These are phyloP conservation scores for Penicillium herquei DNA, from an alignment of 495 filamentous ascomycete species.

Conservation along the genomic window DNA sequence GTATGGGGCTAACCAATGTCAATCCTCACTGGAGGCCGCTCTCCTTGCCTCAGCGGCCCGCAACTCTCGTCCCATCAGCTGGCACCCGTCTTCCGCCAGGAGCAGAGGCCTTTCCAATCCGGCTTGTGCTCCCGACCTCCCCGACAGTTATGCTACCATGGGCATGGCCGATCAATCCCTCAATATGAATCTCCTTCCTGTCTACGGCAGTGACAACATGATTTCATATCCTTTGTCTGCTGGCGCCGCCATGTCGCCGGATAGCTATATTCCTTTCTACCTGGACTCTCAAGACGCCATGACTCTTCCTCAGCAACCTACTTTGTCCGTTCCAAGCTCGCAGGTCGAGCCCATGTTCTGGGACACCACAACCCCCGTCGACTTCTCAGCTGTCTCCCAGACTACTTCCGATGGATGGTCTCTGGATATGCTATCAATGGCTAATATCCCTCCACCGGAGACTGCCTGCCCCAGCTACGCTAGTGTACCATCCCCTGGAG, in stretches of 20 bases:
- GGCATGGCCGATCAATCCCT: constrained; percentile 22
- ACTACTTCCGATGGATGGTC: constrained; percentile 36
- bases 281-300: constrained; percentile 32
- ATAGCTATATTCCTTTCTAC: constrained; percentile 25
- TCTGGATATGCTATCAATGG: constrained; percentile 41
- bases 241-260: constrained; percentile 32
- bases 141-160: constrained; percentile 30
- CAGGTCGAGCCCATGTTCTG: constrained; percentile 34
- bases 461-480: constrained; percentile 36
- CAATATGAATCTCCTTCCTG: constrained; percentile 16
- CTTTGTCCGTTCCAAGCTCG: constrained; percentile 42
- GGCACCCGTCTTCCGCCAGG: constrained; percentile 59
- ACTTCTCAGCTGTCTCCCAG: constrained; percentile 21
- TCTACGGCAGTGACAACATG: constrained; percentile 24
- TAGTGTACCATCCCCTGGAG: constrained; percentile 41
- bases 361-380: constrained; percentile 19
- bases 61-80: constrained; percentile 61
- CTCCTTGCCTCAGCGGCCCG: constrained; percentile 39
- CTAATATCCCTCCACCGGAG: constrained; percentile 34
- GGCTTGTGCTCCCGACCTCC: constrained; percentile 18
- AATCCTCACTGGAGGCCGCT: constrained; percentile 31
- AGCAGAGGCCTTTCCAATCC: constrained; percentile 34
- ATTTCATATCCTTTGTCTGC: constrained; percentile 29
- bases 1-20: constrained; percentile 29
- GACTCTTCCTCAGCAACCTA: constrained; percentile 41